phyloP scores from a whole-genome alignment of 2,329 filamentous ascomycete species.

The Trichophyton schoenleinii region DNA sequence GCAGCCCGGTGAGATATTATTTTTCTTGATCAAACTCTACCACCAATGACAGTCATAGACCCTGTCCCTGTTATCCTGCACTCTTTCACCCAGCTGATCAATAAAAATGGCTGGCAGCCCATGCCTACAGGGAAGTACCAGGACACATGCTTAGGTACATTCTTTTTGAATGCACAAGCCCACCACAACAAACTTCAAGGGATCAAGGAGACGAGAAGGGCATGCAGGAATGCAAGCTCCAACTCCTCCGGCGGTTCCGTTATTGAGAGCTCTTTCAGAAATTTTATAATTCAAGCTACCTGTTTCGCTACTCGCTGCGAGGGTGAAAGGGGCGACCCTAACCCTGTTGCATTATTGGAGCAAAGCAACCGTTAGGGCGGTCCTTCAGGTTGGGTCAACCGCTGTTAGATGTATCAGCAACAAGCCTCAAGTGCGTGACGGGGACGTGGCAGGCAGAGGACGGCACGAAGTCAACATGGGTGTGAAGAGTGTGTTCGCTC shows the following conservation, averaged over 20 bases:
- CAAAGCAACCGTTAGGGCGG: background rate
- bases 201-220: background rate
- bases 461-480: background rate
- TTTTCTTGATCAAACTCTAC: background rate
- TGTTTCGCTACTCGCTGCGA: background rate
- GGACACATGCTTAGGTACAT: background rate
- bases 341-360: background rate
- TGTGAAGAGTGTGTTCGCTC: background rate
- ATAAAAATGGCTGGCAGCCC: background rate
- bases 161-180: background rate
- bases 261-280: background rate
- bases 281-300: background rate
- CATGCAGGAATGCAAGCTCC: background rate
- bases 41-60: background rate
- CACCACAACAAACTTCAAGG: background rate
- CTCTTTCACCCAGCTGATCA: background rate
- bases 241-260: background rate
- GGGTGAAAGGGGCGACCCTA: background rate
- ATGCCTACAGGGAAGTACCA: background rate
- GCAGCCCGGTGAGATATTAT: background rate
- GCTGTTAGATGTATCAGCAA: background rate
- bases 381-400: background rate
- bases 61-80: background rate
- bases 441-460: background rate
- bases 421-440: background rate